Base-by-base conservation (phyloP, 331 rosid species). In the Phaseolus coccineus region DNA sequence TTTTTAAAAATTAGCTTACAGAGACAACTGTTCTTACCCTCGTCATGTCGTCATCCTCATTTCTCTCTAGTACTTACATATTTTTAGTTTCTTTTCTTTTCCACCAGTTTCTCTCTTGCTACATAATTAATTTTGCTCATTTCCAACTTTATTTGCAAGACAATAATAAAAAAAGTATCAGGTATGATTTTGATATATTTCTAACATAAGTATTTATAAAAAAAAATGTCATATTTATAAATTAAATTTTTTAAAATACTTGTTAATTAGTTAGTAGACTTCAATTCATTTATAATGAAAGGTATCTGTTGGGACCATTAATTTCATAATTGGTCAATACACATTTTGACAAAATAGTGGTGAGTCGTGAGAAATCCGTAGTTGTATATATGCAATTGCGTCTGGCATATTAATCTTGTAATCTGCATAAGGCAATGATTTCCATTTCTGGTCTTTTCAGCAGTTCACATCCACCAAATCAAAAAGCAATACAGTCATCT, bases 391-490 rank as follows among this genome's bases (percentile, higher is more conserved):
- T 11, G 67, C 57, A 69, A 37, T 69, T 48, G 47, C 71, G 67
- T 28, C 19, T 9, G 52, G n/a, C 56, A 76, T 76, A 57, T 64
- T 55, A 53, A 46, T 53, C 40, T 46, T 30, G 71, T n/a, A 15
- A 33, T 46, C 3, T 25, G 27, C 39, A 39, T 30, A 42, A 22
- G n/a, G 47, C 79, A 56, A 78, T 58, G 46, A 82, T 71, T 77
- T 71, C 16, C 24, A 53, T 19, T 19, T 53, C 4, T 55, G 30
- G 77, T 78, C 77, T 78, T 78, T 83, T 80, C 71, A 74, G 24
- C 11, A 19, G 27, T 57, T 78, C 71, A 79, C 80, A 81, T 63
- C 87, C 71, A 85, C 80, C 58, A 76, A 63, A 80, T 75, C 71
- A 52, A 59, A 71, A 82, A 57, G 59, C 80, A 78, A 6, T 68